Percentiles rank a stretch among this genome's conserved stretches.
phyloP scores from a whole-genome alignment of 345 rosid species.

The Euphorbia lathyris region DNA sequence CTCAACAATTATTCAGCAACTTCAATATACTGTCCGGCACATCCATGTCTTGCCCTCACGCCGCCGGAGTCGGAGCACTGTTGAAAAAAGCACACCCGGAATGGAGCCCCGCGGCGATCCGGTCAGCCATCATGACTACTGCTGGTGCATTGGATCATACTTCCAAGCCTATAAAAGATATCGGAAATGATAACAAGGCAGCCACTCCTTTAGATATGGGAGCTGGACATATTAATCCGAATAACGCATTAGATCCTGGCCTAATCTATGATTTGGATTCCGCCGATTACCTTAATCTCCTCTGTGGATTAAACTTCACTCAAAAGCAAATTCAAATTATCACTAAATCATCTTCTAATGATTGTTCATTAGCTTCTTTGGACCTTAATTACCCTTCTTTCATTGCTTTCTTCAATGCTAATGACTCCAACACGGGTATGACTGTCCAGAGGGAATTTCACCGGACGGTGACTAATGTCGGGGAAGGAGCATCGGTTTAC shows the following conservation, averaged over 20 bases:
- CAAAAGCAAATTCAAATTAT: constrained; percentile 39
- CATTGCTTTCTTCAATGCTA: constrained; percentile 35
- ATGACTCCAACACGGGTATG: background rate
- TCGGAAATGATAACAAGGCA: constrained; percentile 19
- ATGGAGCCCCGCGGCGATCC: constrained; percentile 59
- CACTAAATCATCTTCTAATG: constrained; percentile 37
- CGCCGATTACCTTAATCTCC: constrained; percentile 43
- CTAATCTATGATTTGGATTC: constrained; percentile 43
- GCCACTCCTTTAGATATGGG: constrained; percentile 56
- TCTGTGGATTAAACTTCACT: constrained; percentile 49
- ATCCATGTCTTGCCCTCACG: constrained; percentile 59
- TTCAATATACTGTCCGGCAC: constrained; percentile 54
- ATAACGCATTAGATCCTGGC: constrained; percentile 56
- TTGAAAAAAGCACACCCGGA: constrained; percentile 45
- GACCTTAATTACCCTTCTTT: constrained; percentile 67
- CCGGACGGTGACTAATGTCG: constrained; percentile 58
- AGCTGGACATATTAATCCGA: constrained; percentile 56
- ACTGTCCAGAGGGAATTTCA: constrained; percentile 24
- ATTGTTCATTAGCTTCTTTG: constrained; percentile 38
- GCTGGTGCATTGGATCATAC: constrained; percentile 34
- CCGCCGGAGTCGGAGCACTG: constrained; percentile 51
- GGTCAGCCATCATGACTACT: constrained; percentile 65
- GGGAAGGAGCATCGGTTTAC: constrained; percentile 33
- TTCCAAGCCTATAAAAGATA: constrained; percentile 9
- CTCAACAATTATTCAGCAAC: constrained; percentile 16